A percentile compares a stretch with the other conserved stretches of the same genome.
phyloP scores from a whole-genome alignment of 176 grass and related monocot species.

The Echinochloa phyllopogon region DNA sequence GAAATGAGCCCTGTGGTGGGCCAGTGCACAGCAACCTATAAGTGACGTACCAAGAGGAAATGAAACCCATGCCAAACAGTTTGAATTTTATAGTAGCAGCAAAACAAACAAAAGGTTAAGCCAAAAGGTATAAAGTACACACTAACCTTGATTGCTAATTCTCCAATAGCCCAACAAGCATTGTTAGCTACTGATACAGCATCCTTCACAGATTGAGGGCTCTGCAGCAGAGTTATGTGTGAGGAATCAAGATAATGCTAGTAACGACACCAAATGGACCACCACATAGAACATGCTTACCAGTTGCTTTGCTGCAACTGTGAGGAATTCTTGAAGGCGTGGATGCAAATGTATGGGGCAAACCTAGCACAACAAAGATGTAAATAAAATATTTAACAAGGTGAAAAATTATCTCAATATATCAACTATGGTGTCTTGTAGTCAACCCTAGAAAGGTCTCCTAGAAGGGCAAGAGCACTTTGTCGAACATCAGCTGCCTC shows the following conservation, averaged over 20 bases:
- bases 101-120: constrained; percentile 1
- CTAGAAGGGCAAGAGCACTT: constrained; percentile 91
- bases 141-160: constrained; percentile 90
- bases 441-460: constrained; percentile 93
- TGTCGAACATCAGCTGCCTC: constrained; percentile 90
- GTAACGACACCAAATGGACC: neutral
- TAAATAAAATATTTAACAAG: neutral
- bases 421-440: constrained; percentile 27
- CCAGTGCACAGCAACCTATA: neutral
- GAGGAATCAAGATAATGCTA: constrained; percentile 18
- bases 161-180: constrained; percentile 99
- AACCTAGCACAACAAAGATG: constrained; percentile 58
- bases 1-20: neutral
- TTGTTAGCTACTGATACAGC: constrained; percentile 95
- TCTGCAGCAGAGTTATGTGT: constrained; percentile 61
- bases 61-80: neutral
- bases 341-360: constrained; percentile 90
- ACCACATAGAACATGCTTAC: constrained; percentile 49
- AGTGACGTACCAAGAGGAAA: constrained; percentile 10
- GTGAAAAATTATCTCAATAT: neutral
- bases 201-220: constrained; percentile 73
- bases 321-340: constrained; percentile 85
- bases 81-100: neutral
- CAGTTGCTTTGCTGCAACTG: constrained; percentile 89
- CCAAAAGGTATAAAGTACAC: neutral